These are phyloP conservation scores for Colletotrichum salicis DNA, from an alignment of 2,329 filamentous ascomycete species.

Conservation along the genomic window DNA sequence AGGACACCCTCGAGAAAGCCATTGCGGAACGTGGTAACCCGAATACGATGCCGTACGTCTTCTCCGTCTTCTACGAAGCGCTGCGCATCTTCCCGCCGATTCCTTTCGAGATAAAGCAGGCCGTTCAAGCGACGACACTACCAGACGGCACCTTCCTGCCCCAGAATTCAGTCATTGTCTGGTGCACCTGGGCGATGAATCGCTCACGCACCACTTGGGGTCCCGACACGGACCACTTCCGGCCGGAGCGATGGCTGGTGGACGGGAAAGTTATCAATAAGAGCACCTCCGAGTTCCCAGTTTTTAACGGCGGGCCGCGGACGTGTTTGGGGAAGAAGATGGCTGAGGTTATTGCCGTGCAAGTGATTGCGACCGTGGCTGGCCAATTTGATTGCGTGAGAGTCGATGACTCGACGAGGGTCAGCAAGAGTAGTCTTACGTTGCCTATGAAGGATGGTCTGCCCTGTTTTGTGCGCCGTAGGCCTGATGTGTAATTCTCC, in stretches of 20 bases:
- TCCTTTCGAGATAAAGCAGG: slow-evolving; percentile 74
- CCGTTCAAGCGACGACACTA: slow-evolving; percentile 60
- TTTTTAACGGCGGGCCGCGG: slow-evolving; percentile 73
- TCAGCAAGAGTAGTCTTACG: slow-evolving; percentile 70
- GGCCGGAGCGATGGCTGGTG: slow-evolving; percentile 66
- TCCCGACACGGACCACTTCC: slow-evolving; percentile 63
- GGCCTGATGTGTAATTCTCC: neutral
- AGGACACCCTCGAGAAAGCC: slow-evolving; percentile 37
- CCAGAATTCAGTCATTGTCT: slow-evolving; percentile 64
- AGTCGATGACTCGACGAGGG: slow-evolving; percentile 57
- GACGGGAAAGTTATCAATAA: slow-evolving; percentile 53
- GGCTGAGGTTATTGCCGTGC: slow-evolving; percentile 69
- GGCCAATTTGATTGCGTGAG: slow-evolving; percentile 61
- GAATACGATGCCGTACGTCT: slow-evolving; percentile 62
- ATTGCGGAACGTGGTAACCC: slow-evolving; percentile 49
- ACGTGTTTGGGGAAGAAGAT: slow-evolving; percentile 72
- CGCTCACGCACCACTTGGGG: slow-evolving; percentile 68
- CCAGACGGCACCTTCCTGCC: slow-evolving; percentile 71
- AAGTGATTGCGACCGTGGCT: slow-evolving; percentile 63
- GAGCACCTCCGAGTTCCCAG: slow-evolving; percentile 67
- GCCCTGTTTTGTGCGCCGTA: slow-evolving; percentile 53
- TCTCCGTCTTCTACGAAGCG: slow-evolving; percentile 71
- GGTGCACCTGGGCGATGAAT: slow-evolving; percentile 74
- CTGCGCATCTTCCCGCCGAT: slow-evolving; percentile 72
- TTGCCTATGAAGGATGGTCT: slow-evolving; percentile 72